These are phyloP conservation scores for Pythium brachiatum DNA, from an alignment of 352 stramenopile genomes.

Conservation along the genomic window DNA sequence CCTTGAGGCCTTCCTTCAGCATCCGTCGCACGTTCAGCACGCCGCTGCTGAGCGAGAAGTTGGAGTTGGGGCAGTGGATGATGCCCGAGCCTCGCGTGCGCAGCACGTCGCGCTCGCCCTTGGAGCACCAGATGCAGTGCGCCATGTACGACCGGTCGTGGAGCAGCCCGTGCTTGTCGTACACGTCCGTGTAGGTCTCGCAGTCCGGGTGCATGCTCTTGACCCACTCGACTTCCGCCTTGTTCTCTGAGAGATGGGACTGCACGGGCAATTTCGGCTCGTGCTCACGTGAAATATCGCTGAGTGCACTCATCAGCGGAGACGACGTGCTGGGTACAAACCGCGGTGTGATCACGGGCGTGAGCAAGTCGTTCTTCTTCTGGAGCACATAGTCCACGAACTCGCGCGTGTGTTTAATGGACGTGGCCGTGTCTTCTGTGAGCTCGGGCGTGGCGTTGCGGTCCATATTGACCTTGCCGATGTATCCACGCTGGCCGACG, in stretches of 20 bases:
- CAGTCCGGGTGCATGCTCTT: slow-evolving; percentile 79
- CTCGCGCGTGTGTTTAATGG: slow-evolving; percentile 75
- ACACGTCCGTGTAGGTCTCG: slow-evolving; percentile 76
- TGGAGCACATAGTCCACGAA: slow-evolving; percentile 88
- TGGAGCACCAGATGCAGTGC: slow-evolving; percentile 91
- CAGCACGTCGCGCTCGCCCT: slow-evolving; percentile 74
- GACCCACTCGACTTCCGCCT: slow-evolving; percentile 87
- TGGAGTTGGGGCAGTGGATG: slow-evolving; percentile 95
- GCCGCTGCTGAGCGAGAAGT: slow-evolving; percentile 92
- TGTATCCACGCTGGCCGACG: slow-evolving; percentile 86
- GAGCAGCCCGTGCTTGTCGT: slow-evolving; percentile 85
- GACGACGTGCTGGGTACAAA: slow-evolving; percentile 91
- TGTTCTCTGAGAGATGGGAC: slow-evolving; percentile 91
- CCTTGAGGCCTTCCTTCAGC: slow-evolving; percentile 79
- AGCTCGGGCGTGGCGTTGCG: slow-evolving; percentile 84
- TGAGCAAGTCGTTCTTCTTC: slow-evolving; percentile 75
- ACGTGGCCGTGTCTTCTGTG: slow-evolving; percentile 83
- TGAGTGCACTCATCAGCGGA: slow-evolving; percentile 80
- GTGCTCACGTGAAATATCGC: slow-evolving; percentile 77
- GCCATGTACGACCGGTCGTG: slow-evolving; percentile 91
- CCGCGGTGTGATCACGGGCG: slow-evolving; percentile 90
- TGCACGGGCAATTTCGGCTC: slow-evolving; percentile 79
- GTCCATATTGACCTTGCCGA: slow-evolving; percentile 97
- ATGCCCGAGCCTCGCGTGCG: slow-evolving; percentile 61
- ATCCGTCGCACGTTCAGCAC: slow-evolving; percentile 78